Base-by-base conservation (phyloP, 352 stramenopile species). In the Heterotrichella gracilis region DNA sequence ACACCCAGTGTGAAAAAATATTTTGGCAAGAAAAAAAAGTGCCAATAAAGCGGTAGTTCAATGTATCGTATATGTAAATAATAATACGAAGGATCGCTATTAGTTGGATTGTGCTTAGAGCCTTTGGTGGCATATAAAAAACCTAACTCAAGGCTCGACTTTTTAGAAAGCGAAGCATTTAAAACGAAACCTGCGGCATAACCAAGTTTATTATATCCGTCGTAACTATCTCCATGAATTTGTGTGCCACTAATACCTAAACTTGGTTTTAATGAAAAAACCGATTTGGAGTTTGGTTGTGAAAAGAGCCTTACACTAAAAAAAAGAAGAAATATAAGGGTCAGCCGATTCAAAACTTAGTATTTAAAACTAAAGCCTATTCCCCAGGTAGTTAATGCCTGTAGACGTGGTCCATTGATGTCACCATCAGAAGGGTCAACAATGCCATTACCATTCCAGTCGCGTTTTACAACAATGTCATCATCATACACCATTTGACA, bases 401-500 rank as follows among this genome's bases (percentile, higher is more conserved):
- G 32, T 9, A 53, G 32, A 9, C 32, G 32, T 53, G 32, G 32
- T 53, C 32, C 32, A 17, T 53, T n/a, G 32, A 53, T 17, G n/a
- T 53, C 32, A 53, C n/a, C 9, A 53, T 9, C 9, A 9, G 9
- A 17, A n/a, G n/a, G n/a, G 32, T 53, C 32, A n/a, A 53, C n/a
- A n/a, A 53, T 9, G 9, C 32, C 32, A 53, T 53, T n/a, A n/a
- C n/a, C n/a, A n/a, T 53, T n/a, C n/a, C 32, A 17, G 32, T 53
- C 32, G n/a, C n/a, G n/a, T 53, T 53, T 53, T 53, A 53, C n/a
- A 9, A 53, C 32, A 53, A 53, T 53, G n/a, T 53, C 32, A 53
- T 53, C 32, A n/a, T 53, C 32, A n/a, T 53, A 53, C 9, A 53
- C n/a, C 32, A 53, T 53, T 53, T 53, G 32, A 9, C 9, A 53